Conservation (phyloP, 2,329 filamentous ascomycete genomes). For the Zymoseptoria pseudotritici region DNA sequence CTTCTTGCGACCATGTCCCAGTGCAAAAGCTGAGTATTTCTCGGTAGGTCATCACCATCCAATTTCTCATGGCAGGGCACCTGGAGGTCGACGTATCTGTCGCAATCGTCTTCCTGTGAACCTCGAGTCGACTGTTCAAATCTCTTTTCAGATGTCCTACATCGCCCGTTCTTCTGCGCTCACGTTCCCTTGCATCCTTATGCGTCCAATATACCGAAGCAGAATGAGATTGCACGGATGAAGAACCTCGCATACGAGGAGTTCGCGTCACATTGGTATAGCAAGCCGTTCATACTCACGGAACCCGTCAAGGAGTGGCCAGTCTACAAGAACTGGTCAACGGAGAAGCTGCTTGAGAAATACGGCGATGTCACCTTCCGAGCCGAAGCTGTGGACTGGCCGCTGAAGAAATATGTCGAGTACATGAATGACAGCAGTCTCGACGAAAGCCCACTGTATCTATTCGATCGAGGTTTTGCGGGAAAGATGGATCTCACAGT, state of each 20-base stretch:
- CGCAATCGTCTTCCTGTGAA: constrained; percentile 46
- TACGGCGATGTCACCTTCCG: constrained; percentile 67
- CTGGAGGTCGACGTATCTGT: constrained; percentile 74
- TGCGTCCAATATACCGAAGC: constrained; percentile 59
- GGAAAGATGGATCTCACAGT: constrained; percentile 72
- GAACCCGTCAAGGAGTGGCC: constrained; percentile 76
- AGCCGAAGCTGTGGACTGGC: constrained; percentile 92
- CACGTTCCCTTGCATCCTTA: constrained; percentile 63
- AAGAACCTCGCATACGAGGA: constrained; percentile 61
- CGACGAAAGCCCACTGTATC: constrained; percentile 85
- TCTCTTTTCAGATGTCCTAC: constrained; percentile 83
- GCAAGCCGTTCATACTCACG: constrained; percentile 80
- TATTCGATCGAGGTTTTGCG: constrained; percentile 82
- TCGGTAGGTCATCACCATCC: constrained; percentile 36
- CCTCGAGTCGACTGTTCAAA: constrained; percentile 62
- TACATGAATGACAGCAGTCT: constrained; percentile 68
- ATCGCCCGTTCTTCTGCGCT: constrained; percentile 84
- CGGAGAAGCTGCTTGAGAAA: constrained; percentile 55
- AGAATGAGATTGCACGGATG: constrained; percentile 67
- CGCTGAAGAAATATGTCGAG: constrained; percentile 66
- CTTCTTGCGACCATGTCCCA: background rate
- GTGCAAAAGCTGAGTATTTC: constrained; percentile 20
- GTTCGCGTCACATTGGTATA: constrained; percentile 68
- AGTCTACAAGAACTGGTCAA: constrained; percentile 65
- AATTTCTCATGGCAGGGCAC: constrained; percentile 66